Base-by-base conservation (phyloP, 1,139 yeast species). In the Citeromyces hawaiiensis region DNA sequence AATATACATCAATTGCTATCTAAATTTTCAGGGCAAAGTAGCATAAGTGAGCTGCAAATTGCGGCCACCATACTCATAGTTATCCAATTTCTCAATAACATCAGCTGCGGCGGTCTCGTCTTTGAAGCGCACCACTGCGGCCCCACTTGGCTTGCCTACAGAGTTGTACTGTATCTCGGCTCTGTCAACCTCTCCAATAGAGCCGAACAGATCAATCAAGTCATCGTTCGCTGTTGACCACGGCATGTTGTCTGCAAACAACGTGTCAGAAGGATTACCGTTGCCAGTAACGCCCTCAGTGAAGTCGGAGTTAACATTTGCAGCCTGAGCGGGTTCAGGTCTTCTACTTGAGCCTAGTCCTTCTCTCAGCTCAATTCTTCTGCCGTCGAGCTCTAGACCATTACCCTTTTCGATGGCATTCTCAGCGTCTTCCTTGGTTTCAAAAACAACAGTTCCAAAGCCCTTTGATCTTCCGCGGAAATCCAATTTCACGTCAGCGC, bases 151-250 rank as follows among this genome's bases (percentile, higher is more conserved):
- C 52, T 80, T 71, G 34, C 94, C 94, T 29, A 63, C 63, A 4
- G 68, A 59, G 51, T 73, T 75, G 49, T 62, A 72, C 56, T 80
- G 86, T 46, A 88, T 68, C 57, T 86, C 95, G 16, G 96, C 96
- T 40, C 70, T 69, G 36, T 63, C 64, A 25, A 88, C 91, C 41
- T 72, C 65, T 23, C 95, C 96, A 40, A 87, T 76, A 27, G 94
- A 81, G 54, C 82, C 93, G 57, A 88, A 88, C 44, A 91, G 69
- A 49, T 88, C 96, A 47, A 69, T 75, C 49, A 91, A 70, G 59
- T 91, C 97, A 44, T 81, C 81, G 49, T 79, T 78, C 35, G 87
- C 76, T 18, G 97, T 88, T 38, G 88, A 82, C 70, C 76, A 86
- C 29, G 97, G 97, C 54, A 91, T 66, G 60, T 88, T 91, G 40